A percentile compares a stretch with the other conserved stretches of the same genome.
Conservation (phyloP, 257 asterid genomes). For the Solanum piurae region DNA sequence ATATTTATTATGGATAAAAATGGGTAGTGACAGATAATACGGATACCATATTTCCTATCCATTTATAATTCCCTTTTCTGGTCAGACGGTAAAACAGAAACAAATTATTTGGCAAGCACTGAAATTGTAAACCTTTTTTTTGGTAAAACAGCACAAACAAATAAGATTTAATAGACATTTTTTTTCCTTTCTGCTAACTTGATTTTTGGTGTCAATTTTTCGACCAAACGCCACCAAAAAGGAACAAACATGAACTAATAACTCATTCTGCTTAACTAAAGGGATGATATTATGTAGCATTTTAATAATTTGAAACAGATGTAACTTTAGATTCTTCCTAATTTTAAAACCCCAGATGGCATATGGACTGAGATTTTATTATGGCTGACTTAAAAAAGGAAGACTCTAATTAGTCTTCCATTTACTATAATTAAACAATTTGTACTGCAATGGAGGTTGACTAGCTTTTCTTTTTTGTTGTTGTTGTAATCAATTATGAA, state of each 20-base stretch:
- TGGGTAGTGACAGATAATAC: neutral
- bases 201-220: neutral
- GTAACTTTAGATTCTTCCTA: neutral
- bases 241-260: neutral
- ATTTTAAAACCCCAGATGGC: neutral
- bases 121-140: neutral
- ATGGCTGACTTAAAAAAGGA: neutral
- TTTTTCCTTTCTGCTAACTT: neutral
- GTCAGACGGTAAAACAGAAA: neutral
- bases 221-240: neutral
- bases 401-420: neutral
- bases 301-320: neutral
- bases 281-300: neutral
- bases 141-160: neutral
- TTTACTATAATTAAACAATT: neutral
- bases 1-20: neutral
- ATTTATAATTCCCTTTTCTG: neutral
- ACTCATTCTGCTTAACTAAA: neutral
- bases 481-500: neutral
- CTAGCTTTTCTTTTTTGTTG: neutral
- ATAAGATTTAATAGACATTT: neutral
- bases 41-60: neutral
- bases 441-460: neutral
- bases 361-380: neutral
- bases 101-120: neutral